Conservation (phyloP, 805 yeast species). For the Monosporozyma unispora region DNA sequence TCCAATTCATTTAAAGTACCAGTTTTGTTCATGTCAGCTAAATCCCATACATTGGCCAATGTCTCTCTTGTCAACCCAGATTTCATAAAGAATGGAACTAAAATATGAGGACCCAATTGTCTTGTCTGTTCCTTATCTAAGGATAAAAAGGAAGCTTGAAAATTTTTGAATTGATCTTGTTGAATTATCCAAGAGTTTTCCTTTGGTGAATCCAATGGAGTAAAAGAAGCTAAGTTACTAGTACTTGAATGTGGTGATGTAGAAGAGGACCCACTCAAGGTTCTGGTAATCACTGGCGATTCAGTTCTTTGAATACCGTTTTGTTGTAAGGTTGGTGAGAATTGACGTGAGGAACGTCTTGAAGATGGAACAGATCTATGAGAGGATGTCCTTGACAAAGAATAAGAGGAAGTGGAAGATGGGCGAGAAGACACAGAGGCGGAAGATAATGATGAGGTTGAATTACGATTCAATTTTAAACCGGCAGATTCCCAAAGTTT, state of each 20-base stretch:
- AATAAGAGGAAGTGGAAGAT: neutral
- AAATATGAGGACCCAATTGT: slow-evolving; percentile 60
- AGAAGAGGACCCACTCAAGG: neutral
- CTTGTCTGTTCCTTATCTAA: slow-evolving; percentile 61
- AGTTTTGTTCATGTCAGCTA: slow-evolving; percentile 77
- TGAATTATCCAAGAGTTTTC: slow-evolving; percentile 54
- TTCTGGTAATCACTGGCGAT: slow-evolving; percentile 5
- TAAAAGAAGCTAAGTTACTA: neutral
- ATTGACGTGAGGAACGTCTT: slow-evolving; percentile 2
- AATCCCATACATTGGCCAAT: slow-evolving; percentile 87
- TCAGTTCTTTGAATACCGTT: neutral
- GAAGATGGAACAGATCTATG: neutral
- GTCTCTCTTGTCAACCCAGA: slow-evolving; percentile 77
- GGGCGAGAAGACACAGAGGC: slow-evolving; percentile 1
- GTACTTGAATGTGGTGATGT: neutral
- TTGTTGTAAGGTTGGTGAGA: neutral
- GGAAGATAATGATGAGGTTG: neutral
- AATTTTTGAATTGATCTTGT: slow-evolving; percentile 60
- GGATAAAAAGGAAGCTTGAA: slow-evolving; percentile 65
- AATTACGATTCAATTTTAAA: slow-evolving; percentile 3
- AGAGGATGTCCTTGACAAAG: neutral
- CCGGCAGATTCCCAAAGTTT: slow-evolving; percentile 32
- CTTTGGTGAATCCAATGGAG: neutral
- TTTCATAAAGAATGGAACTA: slow-evolving; percentile 81
- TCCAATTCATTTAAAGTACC: slow-evolving; percentile 74